Conservation (phyloP, 2,329 filamentous ascomycete species). For the Trichoderma guizhouense region DNA sequence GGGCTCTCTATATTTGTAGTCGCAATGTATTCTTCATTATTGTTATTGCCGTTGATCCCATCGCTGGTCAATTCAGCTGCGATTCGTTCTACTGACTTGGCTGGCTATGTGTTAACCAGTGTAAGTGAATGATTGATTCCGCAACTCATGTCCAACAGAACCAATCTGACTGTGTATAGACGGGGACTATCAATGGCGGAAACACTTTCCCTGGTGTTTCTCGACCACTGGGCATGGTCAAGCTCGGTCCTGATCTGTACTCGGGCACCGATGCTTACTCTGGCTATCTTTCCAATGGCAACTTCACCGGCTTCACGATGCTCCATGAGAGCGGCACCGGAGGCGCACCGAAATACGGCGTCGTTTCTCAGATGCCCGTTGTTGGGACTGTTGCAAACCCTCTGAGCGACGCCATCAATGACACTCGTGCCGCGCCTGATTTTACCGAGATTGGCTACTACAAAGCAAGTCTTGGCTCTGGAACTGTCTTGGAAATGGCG, state of each 20-base stretch:
- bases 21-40: slow-evolving; percentile 15
- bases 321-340: slow-evolving; percentile 66
- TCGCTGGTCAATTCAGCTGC: background rate
- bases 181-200: slow-evolving; percentile 43
- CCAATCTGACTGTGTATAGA: slow-evolving; percentile 30
- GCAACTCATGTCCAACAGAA: background rate
- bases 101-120: slow-evolving; percentile 35
- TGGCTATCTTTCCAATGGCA: slow-evolving; percentile 48
- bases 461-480: slow-evolving; percentile 51
- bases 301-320: slow-evolving; percentile 59
- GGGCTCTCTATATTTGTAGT: background rate
- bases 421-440: slow-evolving; percentile 50
- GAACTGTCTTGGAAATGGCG: slow-evolving; percentile 55
- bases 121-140: slow-evolving; percentile 25
- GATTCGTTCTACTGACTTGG: slow-evolving; percentile 24
- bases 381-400: slow-evolving; percentile 51
- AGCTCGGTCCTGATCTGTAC: slow-evolving; percentile 49
- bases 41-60: background rate
- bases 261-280: slow-evolving; percentile 51
- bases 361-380: slow-evolving; percentile 58
- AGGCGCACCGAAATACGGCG: slow-evolving; percentile 67
- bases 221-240: slow-evolving; percentile 47
- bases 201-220: slow-evolving; percentile 51
- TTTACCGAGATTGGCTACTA: slow-evolving; percentile 60
- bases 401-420: slow-evolving; percentile 52